Conservation (phyloP, 148 eudicot species). For the Chenopodium quinoa region DNA sequence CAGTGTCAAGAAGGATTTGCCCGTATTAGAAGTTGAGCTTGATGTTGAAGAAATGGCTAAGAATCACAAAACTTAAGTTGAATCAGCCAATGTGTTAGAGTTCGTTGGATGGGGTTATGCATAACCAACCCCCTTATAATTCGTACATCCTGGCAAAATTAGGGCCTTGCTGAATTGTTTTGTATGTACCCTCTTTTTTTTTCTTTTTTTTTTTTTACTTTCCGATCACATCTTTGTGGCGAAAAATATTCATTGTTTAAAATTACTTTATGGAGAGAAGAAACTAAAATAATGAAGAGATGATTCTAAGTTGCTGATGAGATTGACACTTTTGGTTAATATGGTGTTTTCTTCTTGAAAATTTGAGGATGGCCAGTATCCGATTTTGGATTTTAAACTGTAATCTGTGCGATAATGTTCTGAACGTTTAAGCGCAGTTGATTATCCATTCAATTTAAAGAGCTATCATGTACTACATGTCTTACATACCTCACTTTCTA, state of each 20-base stretch:
- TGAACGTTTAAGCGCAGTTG: background rate
- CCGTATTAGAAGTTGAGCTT: conserved; percentile 78
- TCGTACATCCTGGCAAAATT: background rate
- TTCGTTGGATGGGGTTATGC: background rate
- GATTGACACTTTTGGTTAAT: background rate
- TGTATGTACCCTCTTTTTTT: conserved; percentile 6
- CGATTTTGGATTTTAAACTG: conserved; percentile 15
- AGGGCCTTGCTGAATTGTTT: conserved; percentile 12
- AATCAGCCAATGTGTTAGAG: background rate
- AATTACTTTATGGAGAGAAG: background rate
- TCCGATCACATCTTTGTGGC: background rate
- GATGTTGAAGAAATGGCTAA: conserved; percentile 93
- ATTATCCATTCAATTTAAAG: too few species aligned
- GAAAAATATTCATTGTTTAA: conserved; percentile 17
- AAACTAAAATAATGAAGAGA: conserved; percentile 12
- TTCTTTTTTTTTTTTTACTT: too few species aligned
- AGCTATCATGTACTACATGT: too few species aligned
- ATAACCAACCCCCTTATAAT: background rate
- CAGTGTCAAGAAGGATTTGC: conserved; percentile 43
- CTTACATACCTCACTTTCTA: too few species aligned
- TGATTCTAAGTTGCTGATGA: background rate
- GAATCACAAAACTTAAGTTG: conserved; percentile 55
- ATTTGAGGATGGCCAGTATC: conserved; percentile 1
- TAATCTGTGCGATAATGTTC: background rate
- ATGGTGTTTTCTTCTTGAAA: conserved; percentile 11